phyloP scores from a whole-genome alignment of 208 protist genomes.

The Novymonas esmeraldas region DNA sequence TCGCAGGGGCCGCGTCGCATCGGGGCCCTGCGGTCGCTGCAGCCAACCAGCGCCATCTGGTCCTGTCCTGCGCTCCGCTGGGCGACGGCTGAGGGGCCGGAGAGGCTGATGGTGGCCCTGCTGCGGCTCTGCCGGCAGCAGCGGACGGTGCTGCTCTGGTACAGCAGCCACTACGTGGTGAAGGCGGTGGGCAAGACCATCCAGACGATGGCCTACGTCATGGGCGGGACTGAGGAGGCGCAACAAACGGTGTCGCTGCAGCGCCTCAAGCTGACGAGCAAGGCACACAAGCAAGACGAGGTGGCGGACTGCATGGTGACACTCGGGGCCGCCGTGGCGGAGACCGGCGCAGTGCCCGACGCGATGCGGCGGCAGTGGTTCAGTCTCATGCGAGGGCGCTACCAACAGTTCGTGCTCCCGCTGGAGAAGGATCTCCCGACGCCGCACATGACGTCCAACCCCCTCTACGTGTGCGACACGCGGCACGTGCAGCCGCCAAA shows the following conservation, averaged over 20 bases:
- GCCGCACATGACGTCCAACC: conserved; percentile 34
- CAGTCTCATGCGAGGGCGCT: conserved; percentile 44
- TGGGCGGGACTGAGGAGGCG: conserved; percentile 31
- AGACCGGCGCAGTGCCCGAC: conserved; percentile 9
- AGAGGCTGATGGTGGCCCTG: conserved; percentile 33
- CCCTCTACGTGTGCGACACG: conserved; percentile 52
- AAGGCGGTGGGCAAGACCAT: conserved; percentile 44
- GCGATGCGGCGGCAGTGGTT: conserved; percentile 36
- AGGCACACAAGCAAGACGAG: conserved; percentile 39
- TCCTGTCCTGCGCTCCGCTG: conserved; percentile 47
- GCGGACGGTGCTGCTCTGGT: conserved; percentile 38
- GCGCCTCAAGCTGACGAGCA: conserved; percentile 40
- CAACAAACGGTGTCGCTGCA: conserved; percentile 32
- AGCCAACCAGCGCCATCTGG: conserved; percentile 22
- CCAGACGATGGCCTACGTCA: conserved; percentile 45
- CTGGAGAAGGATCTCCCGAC: conserved; percentile 54
- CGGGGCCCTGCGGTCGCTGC: conserved; percentile 34
- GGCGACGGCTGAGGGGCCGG: conserved; percentile 42
- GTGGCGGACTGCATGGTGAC: conserved; percentile 21
- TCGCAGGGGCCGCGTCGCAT: conserved; percentile 14
- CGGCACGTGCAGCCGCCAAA: conserved; percentile 29
- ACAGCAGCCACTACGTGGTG: conserved; percentile 38
- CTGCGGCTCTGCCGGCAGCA: conserved; percentile 34
- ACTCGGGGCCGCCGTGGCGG: not conserved
- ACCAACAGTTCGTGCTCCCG: conserved; percentile 64